Base-by-base conservation (phyloP, 768 basidiomycete species). In the Mycena pura region DNA sequence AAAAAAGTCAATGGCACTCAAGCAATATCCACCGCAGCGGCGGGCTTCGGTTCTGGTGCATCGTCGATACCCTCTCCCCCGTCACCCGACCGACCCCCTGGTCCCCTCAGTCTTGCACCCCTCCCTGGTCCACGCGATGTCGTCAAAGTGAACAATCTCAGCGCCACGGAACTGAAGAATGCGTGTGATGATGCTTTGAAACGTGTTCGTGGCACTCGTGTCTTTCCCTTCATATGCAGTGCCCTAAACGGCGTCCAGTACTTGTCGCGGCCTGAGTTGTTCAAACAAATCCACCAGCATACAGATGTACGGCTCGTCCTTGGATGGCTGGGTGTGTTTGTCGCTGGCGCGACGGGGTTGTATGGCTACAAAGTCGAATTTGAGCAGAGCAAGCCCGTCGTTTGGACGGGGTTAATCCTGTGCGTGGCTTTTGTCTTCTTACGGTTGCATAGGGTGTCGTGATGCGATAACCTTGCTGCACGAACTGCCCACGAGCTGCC, bases 351-450 rank as follows among this genome's bases (percentile, higher is more conserved):
- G 13, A 93, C 93, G 27, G 90, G 89, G 31, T 79, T 93, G 40
- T 96, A 96, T 69, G 92, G 93, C 31, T 94, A 89, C 76, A 89
- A 90, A 69, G 78, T 89, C 43, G 90, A 92, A n/a, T 99, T 96
- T 73, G 92, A 96, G 74, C 84, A 89, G 73, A 87, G 91, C 62
- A 96, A 97, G 76, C 83, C 86, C 11, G 86, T 85, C 29, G 86
- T 96, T 19, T 89, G 88, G 82, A 81, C 82, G 9, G 95, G 94
- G 2, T 84, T 97, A 67, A 84, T 89, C 55, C 59, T 87, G 93
- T 92, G 75, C 71, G 92, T 84, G 28, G 41, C 50, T 56, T 48
- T 51, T 45, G 57, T 54, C 21, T 10, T 61, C n/a, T n/a, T n/a
- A n/a, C n/a, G n/a, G n/a, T n/a, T n/a, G n/a, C n/a, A n/a, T n/a